Conservation (phyloP, 495 filamentous ascomycete species). For the Aspergillus cavernicola region DNA sequence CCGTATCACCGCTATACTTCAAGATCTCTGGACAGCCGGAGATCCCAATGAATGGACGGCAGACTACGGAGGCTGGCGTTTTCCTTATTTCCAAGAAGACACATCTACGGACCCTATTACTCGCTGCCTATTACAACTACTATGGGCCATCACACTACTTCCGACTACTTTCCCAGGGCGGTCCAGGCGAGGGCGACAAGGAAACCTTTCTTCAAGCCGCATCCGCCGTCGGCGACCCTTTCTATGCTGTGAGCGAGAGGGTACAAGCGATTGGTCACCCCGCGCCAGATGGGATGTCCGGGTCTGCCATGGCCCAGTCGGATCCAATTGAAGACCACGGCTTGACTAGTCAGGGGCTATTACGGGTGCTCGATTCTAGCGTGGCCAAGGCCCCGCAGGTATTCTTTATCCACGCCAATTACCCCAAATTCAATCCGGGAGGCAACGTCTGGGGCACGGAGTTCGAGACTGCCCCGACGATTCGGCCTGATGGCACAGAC, state of each 20-base stretch:
- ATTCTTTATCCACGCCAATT: slow-evolving; percentile 55
- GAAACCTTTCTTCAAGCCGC: slow-evolving; percentile 61
- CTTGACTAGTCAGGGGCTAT: slow-evolving; percentile 31
- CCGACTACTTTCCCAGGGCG: slow-evolving; percentile 52
- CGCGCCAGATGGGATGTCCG: slow-evolving; percentile 26
- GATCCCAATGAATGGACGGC: slow-evolving; percentile 35
- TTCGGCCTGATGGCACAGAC: slow-evolving; percentile 36
- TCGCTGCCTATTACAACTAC: slow-evolving; percentile 61
- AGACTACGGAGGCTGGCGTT: slow-evolving; percentile 54
- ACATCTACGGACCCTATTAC: slow-evolving; percentile 49
- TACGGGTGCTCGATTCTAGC: slow-evolving; percentile 36
- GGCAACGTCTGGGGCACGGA: slow-evolving; percentile 39
- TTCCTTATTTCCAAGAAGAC: slow-evolving; percentile 55
- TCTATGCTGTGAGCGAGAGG: slow-evolving; percentile 47
- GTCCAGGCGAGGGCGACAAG: slow-evolving; percentile 59
- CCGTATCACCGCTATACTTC: slow-evolving; percentile 51
- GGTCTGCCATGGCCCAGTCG: slow-evolving; percentile 44
- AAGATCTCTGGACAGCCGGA: slow-evolving; percentile 46
- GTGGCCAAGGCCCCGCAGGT: slow-evolving; percentile 29
- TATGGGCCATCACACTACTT: slow-evolving; percentile 59
- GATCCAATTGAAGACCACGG: slow-evolving; percentile 44
- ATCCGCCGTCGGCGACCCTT: slow-evolving; percentile 42
- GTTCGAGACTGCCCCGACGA: slow-evolving; percentile 38
- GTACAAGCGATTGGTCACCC: slow-evolving; percentile 42
- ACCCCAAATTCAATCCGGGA: slow-evolving; percentile 52